Evolutionary conservation across 2,329 filamentous ascomycete genomes (phyloP), one percentile per base, ranked within the genome.

Genomic region (Fusarium sp.): DNA sequence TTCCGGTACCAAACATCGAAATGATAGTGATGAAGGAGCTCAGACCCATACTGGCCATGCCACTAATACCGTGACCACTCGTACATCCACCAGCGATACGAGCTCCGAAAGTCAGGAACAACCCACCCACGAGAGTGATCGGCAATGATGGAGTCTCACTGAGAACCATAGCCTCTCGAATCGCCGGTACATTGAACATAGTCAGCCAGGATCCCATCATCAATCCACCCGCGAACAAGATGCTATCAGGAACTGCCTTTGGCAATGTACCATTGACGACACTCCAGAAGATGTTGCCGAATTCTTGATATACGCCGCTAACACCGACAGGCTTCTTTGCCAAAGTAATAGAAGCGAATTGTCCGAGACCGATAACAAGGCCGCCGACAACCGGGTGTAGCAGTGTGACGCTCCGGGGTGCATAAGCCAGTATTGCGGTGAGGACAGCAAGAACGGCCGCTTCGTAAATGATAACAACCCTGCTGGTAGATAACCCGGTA

Each of bases 51-150:
- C 24, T 62, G 0, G 59, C 59, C 58, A 62, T 63, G 3, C 59
- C 59, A 14, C 58, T 62, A 1, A 62, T 62, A 7, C 59, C 59
- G 24, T 62, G 59, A 1, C 59, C 59, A 20, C 59, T 62, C 4
- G 59, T 62, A 11, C 59, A 62, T 20, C 59, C 59, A 7, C 59
- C 59, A 23, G 57, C 59, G 9, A 24, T 57, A 11, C 59, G 59
- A 15, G 59, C 59, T 0, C 59, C 59, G 4, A 62, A 62, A 0
- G 20, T 21, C 0, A 62, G 14, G 4, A 47, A 19, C 4, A 48
- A 4, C n/a, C 58, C 59, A 6, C 59, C 59, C 0, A 15, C 15
- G 2, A 62, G 2, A 3, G 62, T 14, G 7, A 21, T 44, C 1
- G 21, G 21, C 3, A 62, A 11, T 4, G 59, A 48, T 4, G 36